Evolutionary conservation across 768 basidiomycete species (phyloP).

Genomic region (Phaffia australis): DNA sequence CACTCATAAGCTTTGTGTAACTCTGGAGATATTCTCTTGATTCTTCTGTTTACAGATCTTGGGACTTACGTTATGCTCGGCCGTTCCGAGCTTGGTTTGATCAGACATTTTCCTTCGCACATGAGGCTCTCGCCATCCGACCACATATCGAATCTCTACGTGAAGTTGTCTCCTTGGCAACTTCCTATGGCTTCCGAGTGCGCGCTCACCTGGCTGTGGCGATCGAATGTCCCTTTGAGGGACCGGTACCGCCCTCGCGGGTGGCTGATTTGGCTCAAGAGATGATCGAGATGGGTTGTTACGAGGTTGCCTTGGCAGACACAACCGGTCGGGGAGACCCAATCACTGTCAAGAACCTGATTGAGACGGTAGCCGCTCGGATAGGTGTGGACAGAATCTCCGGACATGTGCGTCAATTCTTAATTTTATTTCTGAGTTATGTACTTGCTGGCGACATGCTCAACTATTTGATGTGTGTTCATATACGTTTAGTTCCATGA

Average conservation of each 20-base stretch:
- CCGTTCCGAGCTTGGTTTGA: too few species aligned
- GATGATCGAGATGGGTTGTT: slow-evolving; percentile 80
- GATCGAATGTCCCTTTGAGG: slow-evolving; percentile 77
- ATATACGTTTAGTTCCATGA: slow-evolving; percentile 54
- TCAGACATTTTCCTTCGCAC: slow-evolving; percentile 62
- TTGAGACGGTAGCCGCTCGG: slow-evolving; percentile 56
- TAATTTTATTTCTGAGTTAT: background rate
- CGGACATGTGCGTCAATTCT: slow-evolving; percentile 38
- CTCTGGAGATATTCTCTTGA: too few species aligned
- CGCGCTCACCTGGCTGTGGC: slow-evolving; percentile 70
- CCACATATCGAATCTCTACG: slow-evolving; percentile 59
- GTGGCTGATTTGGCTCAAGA: slow-evolving; percentile 62
- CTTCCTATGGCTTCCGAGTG: slow-evolving; percentile 34
- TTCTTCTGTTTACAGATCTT: too few species aligned
- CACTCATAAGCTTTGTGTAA: too few species aligned
- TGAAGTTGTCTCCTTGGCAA: slow-evolving; percentile 53
- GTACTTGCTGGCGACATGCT: background rate
- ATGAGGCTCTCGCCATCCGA: slow-evolving; percentile 63
- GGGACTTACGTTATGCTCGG: too few species aligned
- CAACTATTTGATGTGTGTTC: background rate
- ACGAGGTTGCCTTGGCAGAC: slow-evolving; percentile 75
- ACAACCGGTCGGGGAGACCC: slow-evolving; percentile 83
- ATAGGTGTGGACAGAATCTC: slow-evolving; percentile 61
- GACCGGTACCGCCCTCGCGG: slow-evolving; percentile 52
- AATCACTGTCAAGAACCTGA: slow-evolving; percentile 52